Evolutionary conservation across 306 rosid genomes (phyloP), one percentile per base, ranked within the genome.

Genomic region (Ammopiptanthus mongolicus): DNA sequence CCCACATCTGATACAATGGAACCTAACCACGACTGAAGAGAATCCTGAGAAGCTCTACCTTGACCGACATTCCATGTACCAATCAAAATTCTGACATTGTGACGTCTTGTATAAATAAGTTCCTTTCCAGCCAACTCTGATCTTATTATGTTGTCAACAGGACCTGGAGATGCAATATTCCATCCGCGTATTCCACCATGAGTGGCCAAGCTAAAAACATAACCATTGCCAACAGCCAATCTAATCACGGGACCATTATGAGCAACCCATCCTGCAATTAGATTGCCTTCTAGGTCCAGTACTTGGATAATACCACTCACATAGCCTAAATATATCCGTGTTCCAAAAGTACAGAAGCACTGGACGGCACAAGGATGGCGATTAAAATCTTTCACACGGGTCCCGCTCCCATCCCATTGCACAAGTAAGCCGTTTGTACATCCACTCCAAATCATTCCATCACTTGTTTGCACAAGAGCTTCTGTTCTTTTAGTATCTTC

Each of bases 41-140:
- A 34, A 23, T 92, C 97, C 21, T 92, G 92, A 17, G 93, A 86
- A 42, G 99, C 89, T 87, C 96, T 92, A 78, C 98, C 98, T 87
- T 96, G 99, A 64, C 99, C 99, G 17, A 96, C 99, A 78, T 96
- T 96, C 99, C 99, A 96, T 76, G 99, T 85, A 60, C 99, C 99
- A 71, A 92, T 86, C 66, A 92, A 79, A 77, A 96, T 92, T 88
- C 82, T 89, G 57, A 92, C 86, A 76, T 89, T 85, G 86, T 96
- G 85, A 6, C 88, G 80, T 73, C 73, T 88, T 33, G 96, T 86
- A 76, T 90, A 96, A 36, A 29, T 13, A 71, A 69, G 76, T 84
- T 92, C 98, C 70, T 87, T 92, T 31, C 80, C 61, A 14, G 93
- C 97, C 80, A 96, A 82, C 76, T 92, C 97, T 21, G 92, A 25